These are phyloP conservation scores for Ichthyophthirius multifiliis DNA, from an alignment of 169 alveolate genomes.

Conservation along the genomic window DNA sequence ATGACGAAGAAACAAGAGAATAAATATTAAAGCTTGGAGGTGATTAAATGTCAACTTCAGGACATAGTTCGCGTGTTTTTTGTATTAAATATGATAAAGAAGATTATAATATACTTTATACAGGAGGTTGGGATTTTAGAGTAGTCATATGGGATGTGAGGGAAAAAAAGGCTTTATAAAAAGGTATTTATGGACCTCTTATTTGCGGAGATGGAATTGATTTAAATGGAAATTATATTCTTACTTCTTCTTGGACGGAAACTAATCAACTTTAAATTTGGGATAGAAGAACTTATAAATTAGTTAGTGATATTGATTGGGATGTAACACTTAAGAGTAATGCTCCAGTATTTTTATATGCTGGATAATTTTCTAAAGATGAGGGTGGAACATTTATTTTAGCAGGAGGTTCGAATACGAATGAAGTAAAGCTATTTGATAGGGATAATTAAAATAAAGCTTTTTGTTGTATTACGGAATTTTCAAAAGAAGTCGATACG, in stretches of 20 bases:
- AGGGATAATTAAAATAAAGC: conserved; percentile 47
- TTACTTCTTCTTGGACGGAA: conserved; percentile 80
- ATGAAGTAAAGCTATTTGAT: conserved; percentile 65
- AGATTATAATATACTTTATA: conserved; percentile 64
- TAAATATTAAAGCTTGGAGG: conserved; percentile 62
- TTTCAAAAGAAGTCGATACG: conserved; percentile 59
- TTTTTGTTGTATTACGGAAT: conserved; percentile 51
- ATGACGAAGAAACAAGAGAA: conserved; percentile 79
- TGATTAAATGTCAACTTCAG: conserved; percentile 67
- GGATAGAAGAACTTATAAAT: conserved; percentile 74
- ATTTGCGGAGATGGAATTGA: conserved; percentile 85
- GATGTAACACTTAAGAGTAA: conserved; percentile 44
- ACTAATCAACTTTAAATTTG: conserved; percentile 72
- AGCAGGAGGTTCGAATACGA: conserved; percentile 73
- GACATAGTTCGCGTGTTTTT: conserved; percentile 72
- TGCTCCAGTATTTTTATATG: conserved; percentile 52
- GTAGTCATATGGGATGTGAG: conserved; percentile 79
- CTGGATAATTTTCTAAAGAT: conserved; percentile 53
- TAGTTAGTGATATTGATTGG: conserved; percentile 63
- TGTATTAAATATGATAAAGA: conserved; percentile 70
- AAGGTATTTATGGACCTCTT: conserved; percentile 69
- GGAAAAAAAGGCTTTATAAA: conserved; percentile 45
- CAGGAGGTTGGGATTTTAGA: conserved; percentile 86
- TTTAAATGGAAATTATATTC: conserved; percentile 47
- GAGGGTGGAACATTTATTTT: conserved; percentile 49